phyloP scores from a whole-genome alignment of 192 early-diverging fungal species.

The Backusella macrospora region DNA sequence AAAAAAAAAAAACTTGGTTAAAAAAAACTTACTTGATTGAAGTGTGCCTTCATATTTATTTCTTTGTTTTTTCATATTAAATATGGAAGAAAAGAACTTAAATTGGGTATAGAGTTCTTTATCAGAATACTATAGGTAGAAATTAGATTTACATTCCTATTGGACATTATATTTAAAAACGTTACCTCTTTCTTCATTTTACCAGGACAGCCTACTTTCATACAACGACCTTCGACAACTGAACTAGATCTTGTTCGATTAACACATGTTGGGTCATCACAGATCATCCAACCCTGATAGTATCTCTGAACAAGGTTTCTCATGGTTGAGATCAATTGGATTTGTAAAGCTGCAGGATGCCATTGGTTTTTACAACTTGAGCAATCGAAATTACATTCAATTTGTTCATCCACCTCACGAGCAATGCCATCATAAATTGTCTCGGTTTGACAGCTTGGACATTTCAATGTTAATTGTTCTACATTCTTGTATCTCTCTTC shows the following conservation, averaged over 20 bases:
- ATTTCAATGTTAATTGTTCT: slow-evolving; percentile 64
- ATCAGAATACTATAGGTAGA: slow-evolving; percentile 68
- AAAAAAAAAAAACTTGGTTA: no score
- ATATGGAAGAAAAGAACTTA: slow-evolving; percentile 72
- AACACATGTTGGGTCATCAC: slow-evolving; percentile 79
- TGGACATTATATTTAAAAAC: no score
- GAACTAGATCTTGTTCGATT: slow-evolving; percentile 66
- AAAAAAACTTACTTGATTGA: background rate
- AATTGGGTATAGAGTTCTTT: slow-evolving; percentile 80
- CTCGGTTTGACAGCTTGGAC: slow-evolving; percentile 58
- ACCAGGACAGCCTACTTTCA: slow-evolving; percentile 69
- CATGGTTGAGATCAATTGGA: slow-evolving; percentile 70
- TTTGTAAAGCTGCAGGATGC: slow-evolving; percentile 48
- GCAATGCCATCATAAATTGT: slow-evolving; percentile 48
- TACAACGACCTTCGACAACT: slow-evolving; percentile 73
- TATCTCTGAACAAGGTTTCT: slow-evolving; percentile 69
- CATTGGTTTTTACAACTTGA: slow-evolving; percentile 55
- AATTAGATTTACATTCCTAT: background rate
- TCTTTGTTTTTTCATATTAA: slow-evolving; percentile 56
- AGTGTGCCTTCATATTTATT: background rate
- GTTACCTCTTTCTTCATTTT: slow-evolving; percentile 67
- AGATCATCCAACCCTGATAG: slow-evolving; percentile 73
- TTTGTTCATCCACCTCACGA: slow-evolving; percentile 23
- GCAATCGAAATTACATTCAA: slow-evolving; percentile 54
- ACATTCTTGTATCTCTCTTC: slow-evolving; percentile 77